phyloP scores from a whole-genome alignment of 169 alveolate species.

The Cyclospora cayetanensis region DNA sequence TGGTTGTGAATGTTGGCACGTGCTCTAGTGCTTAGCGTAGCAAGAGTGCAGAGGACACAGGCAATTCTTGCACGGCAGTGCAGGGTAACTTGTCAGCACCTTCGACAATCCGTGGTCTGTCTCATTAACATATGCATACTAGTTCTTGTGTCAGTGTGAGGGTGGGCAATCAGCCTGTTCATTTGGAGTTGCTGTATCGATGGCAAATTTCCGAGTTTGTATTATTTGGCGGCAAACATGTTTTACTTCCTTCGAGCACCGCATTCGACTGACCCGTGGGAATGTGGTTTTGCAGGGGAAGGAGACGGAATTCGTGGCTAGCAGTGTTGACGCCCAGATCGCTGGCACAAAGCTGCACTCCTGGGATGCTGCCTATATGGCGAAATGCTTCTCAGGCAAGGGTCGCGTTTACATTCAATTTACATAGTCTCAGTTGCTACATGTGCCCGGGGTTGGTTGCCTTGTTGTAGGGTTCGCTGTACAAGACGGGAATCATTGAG shows the following conservation, averaged over 20 bases:
- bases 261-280: constrained; percentile 43
- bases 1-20: background rate
- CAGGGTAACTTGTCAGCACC: too few relatives aligned
- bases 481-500: too few relatives aligned
- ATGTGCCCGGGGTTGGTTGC: too few relatives aligned
- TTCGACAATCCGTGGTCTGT: too few relatives aligned
- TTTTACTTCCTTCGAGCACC: constrained; percentile 57
- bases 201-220: background rate
- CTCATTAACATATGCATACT: too few relatives aligned
- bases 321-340: constrained; percentile 25
- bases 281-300: constrained; percentile 54
- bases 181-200: background rate
- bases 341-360: constrained; percentile 11
- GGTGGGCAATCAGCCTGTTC: background rate
- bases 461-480: too few relatives aligned
- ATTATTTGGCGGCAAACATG: background rate
- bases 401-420: constrained; percentile 71
- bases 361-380: constrained; percentile 12
- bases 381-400: constrained; percentile 23
- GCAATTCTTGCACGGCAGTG: too few relatives aligned
- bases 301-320: background rate
- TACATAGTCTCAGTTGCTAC: background rate
- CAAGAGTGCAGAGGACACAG: too few relatives aligned
- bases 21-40: too few relatives aligned
- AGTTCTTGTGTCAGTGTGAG: too few relatives aligned